Percentiles rank a stretch among this genome's conserved stretches.
phyloP scores from a whole-genome alignment of 805 yeast genomes.

The Hanseniaspora meyeri region DNA sequence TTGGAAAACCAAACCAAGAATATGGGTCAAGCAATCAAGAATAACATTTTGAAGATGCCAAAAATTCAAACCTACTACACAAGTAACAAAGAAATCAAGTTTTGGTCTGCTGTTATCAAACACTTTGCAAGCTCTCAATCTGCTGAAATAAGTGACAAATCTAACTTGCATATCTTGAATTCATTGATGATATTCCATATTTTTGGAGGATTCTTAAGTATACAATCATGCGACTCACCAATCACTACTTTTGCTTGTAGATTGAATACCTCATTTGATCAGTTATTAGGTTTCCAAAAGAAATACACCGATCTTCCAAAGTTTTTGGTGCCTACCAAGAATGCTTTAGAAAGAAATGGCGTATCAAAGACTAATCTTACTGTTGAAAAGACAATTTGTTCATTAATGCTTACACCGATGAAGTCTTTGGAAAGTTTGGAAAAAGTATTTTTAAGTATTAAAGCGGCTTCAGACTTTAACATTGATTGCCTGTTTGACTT shows the following conservation, averaged over 20 bases:
- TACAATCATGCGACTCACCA: background rate
- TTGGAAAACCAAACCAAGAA: constrained; percentile 1
- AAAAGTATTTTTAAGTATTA: constrained; percentile 4
- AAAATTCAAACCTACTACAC: constrained; percentile 1
- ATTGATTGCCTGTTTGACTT: constrained; percentile 20
- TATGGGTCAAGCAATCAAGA: background rate
- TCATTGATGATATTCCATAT: background rate
- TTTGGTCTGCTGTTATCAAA: constrained; percentile 11
- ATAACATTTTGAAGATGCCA: constrained; percentile 7
- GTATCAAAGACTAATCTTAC: constrained; percentile 19
- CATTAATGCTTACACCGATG: constrained; percentile 25
- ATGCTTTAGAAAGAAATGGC: constrained; percentile 17
- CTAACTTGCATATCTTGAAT: constrained; percentile 3
- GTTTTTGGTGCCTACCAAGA: constrained; percentile 13
- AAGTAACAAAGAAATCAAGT: constrained; percentile 8
- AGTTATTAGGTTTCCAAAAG: constrained; percentile 3
- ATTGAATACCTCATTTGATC: background rate
- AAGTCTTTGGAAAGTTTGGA: constrained; percentile 23
- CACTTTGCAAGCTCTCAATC: background rate
- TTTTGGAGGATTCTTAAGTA: background rate
- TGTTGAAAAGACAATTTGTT: constrained; percentile 25
- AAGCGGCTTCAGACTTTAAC: constrained; percentile 14
- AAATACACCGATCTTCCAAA: constrained; percentile 10
- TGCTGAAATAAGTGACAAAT: constrained; percentile 9
- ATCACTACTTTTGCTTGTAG: constrained; percentile 7